These are phyloP conservation scores for Cryptococcus hybrid DNA, from an alignment of 1,284 basidiomycete species.

Conservation along the genomic window DNA sequence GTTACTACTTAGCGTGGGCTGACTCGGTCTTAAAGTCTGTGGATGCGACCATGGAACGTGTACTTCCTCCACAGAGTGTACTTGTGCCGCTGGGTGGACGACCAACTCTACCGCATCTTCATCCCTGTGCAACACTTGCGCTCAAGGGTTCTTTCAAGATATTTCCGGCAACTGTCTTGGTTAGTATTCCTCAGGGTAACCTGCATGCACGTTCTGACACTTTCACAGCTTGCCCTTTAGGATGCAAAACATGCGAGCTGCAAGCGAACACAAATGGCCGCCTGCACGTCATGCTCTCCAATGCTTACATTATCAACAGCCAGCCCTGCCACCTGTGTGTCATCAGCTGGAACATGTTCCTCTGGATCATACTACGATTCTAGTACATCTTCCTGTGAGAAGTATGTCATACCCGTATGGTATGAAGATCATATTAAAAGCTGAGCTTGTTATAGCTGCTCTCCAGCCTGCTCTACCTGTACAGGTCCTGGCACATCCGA, in stretches of 20 bases:
- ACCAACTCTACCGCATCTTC: conserved; percentile 28
- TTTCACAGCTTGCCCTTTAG: conserved; percentile 47
- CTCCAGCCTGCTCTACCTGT: conserved; percentile 47
- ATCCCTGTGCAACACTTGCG: conserved; percentile 46
- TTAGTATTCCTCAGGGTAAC: conserved; percentile 16
- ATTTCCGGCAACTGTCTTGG: conserved; percentile 42
- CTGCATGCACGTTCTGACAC: not conserved
- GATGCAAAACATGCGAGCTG: conserved; percentile 42
- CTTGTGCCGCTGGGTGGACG: conserved; percentile 50
- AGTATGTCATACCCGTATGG: conserved; percentile 20
- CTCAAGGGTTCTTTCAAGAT: conserved; percentile 44
- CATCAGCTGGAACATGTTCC: conserved; percentile 29
- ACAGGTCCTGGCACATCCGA: conserved; percentile 36
- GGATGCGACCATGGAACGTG: conserved; percentile 51
- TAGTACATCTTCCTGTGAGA: conserved; percentile 23
- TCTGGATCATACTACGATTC: conserved; percentile 42
- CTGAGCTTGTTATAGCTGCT: conserved; percentile 28
- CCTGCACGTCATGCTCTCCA: conserved; percentile 30
- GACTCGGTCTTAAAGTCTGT: conserved; percentile 34
- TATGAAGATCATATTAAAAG: too few species aligned
- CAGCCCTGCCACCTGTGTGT: conserved; percentile 32
- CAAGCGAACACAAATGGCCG: conserved; percentile 23
- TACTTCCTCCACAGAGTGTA: conserved; percentile 33
- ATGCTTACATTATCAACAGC: conserved; percentile 26
- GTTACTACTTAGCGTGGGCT: not conserved